Evolutionary conservation across 208 protist species (phyloP), one percentile per base, ranked within the genome.

Genomic region (Trypanosoma scelopori): DNA sequence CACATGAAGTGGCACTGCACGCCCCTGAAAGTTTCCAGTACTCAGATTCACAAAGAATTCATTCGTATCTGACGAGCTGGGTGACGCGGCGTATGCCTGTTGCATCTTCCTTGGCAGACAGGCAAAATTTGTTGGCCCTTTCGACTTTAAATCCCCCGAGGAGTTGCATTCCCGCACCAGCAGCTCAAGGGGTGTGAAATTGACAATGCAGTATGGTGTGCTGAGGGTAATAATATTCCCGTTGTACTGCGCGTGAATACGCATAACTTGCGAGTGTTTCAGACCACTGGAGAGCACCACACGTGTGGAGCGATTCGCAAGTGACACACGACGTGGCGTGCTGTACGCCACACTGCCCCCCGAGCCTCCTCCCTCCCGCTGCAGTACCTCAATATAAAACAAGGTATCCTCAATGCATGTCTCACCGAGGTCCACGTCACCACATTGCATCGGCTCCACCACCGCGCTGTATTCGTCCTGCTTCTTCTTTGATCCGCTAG

Each of bases 21-120:
- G 65, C 52, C 75, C 78, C n/a, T 58, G 16, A 58, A 78, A 74
- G 32, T 75, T 51, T 42, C 66, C 74, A 55, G 65, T 64, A 35
- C 69, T 71, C 22, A 95, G 25, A 60, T 82, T 88, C 18, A 95
- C 90, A 66, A 92, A 92, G 60, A 95, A 91, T 57, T 84, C 67
- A 27, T 83, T 77, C 20, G 59, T 58, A 32, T 62, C 49, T n/a
- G 66, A 47, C 20, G 57, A 65, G 13, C 55, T 65, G 28, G 90
- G 83, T 42, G 76, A 58, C 39, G 90, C 90, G 22, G 78, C 75
- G 43, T 91, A 67, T 32, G 79, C 65, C 12, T 46, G 55, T 47
- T 76, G 69, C 87, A 91, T 92, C 9, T 78, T 69, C 0, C 79
- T 64, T 30, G 75, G 76, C 45, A 95, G 71, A 39, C 74, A 45